Evolutionary conservation across 495 filamentous ascomycete species (phyloP).

Genomic region (Hypoxylon rickii): DNA sequence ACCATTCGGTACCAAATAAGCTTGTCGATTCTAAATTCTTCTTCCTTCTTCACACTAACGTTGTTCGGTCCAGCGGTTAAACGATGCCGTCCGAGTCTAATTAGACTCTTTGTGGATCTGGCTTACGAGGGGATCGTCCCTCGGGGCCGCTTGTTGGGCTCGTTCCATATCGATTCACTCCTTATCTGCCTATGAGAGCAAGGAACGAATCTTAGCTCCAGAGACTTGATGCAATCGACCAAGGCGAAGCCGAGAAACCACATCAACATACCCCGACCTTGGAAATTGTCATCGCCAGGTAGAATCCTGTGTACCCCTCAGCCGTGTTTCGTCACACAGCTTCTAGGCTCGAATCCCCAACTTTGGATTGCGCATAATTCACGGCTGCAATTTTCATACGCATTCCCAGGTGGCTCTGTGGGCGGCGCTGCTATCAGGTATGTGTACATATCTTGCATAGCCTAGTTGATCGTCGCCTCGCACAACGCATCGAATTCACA

Average conservation of each 20-base stretch:
- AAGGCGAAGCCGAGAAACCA: too few species aligned
- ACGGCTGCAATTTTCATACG: too few species aligned
- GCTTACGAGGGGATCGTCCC: slow-evolving; percentile 8
- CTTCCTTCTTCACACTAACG: too few species aligned
- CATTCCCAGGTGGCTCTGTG: neutral
- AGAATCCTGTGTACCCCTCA: too few species aligned
- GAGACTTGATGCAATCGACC: slow-evolving; percentile 16
- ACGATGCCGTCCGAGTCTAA: neutral
- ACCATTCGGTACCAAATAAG: too few species aligned
- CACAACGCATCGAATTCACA: slow-evolving; percentile 3
- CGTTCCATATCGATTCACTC: neutral
- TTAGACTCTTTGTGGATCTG: slow-evolving; percentile 12
- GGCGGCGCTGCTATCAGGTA: neutral
- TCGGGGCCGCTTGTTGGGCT: neutral
- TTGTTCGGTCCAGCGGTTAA: neutral
- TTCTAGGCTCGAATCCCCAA: too few species aligned
- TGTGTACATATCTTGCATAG: neutral
- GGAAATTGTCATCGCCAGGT: neutral
- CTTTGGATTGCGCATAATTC: too few species aligned
- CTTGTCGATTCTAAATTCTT: too few species aligned
- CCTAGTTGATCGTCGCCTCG: neutral
- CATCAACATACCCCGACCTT: neutral
- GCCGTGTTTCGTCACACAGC: too few species aligned
- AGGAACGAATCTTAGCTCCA: slow-evolving; percentile 8
- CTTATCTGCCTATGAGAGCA: neutral